Conservation (phyloP, 1,284 basidiomycete species). For the Crepidotus sp. region DNA sequence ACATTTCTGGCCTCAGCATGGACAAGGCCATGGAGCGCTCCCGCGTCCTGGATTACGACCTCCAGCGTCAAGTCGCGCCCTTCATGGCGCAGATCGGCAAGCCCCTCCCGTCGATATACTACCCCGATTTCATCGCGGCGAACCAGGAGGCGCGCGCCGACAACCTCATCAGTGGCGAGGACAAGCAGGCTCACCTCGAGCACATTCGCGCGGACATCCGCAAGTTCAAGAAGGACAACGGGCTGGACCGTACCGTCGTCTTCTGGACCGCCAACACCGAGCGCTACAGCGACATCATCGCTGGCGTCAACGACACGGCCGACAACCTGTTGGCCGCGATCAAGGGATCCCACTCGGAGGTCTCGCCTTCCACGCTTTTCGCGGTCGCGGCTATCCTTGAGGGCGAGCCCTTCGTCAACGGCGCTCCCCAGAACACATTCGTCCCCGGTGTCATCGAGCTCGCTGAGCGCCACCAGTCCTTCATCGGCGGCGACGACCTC, state of each 20-base stretch:
- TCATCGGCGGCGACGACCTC: slow-evolving; percentile 97
- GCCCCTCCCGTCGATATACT: slow-evolving; percentile 94
- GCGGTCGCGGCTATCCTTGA: slow-evolving; percentile 95
- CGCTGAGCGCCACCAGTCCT: slow-evolving; percentile 82
- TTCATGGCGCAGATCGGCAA: slow-evolving; percentile 75
- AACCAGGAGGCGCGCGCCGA: slow-evolving; percentile 96
- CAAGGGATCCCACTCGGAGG: slow-evolving; percentile 80
- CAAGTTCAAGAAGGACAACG: slow-evolving; percentile 81
- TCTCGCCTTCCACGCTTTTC: slow-evolving; percentile 93
- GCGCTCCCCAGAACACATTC: slow-evolving; percentile 98
- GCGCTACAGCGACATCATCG: slow-evolving; percentile 91
- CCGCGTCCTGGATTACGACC: slow-evolving; percentile 92
- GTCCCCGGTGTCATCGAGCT: slow-evolving; percentile 93
- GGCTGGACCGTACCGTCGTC: slow-evolving; percentile 81
- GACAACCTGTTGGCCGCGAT: slow-evolving; percentile 82
- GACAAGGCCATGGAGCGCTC: slow-evolving; percentile 93
- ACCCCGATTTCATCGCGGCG: slow-evolving; percentile 92
- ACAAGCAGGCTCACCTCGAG: slow-evolving; percentile 91
- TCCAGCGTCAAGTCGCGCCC: slow-evolving; percentile 91
- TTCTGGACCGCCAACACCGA: slow-evolving; percentile 99
- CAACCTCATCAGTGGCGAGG: slow-evolving; percentile 78
- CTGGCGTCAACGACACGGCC: slow-evolving; percentile 94
- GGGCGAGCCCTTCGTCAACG: slow-evolving; percentile 93
- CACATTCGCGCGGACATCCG: slow-evolving; percentile 90
- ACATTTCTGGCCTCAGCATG: slow-evolving; percentile 81